These are phyloP conservation scores for Lachnellula suecica DNA, from an alignment of 2,329 filamentous ascomycete species.

Conservation along the genomic window DNA sequence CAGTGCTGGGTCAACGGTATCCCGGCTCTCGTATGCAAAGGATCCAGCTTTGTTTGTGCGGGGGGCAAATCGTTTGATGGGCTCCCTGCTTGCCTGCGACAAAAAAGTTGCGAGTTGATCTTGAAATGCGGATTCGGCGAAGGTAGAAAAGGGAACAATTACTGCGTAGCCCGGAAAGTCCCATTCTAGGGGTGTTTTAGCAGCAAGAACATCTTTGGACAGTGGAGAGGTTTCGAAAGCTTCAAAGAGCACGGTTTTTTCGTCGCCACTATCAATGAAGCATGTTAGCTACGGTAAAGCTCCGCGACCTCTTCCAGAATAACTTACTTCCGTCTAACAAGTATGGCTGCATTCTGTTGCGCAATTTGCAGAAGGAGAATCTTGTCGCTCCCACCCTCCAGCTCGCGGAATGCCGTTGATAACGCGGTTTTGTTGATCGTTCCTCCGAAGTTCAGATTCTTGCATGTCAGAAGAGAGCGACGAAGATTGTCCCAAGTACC, in stretches of 20 bases:
- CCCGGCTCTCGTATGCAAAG: constrained; percentile 51
- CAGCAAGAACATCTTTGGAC: constrained; percentile 50
- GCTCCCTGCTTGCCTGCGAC: constrained; percentile 53
- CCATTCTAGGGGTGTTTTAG: constrained; percentile 53
- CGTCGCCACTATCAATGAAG: constrained; percentile 11
- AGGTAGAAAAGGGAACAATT: constrained; percentile 40
- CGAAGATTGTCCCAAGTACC: constrained; percentile 10
- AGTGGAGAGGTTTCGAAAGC: constrained; percentile 58
- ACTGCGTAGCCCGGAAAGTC: constrained; percentile 58
- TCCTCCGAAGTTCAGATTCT: constrained; percentile 11
- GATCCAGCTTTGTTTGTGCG: constrained; percentile 50
- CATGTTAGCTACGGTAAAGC: neutral
- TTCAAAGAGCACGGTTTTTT: constrained; percentile 49
- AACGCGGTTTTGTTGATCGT: constrained; percentile 26
- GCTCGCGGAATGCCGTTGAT: constrained; percentile 26
- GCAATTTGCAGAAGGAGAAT: constrained; percentile 43
- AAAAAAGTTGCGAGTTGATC: constrained; percentile 50
- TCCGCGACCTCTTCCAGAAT: constrained; percentile 6
- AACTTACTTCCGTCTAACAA: constrained; percentile 39
- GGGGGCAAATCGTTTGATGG: constrained; percentile 52
- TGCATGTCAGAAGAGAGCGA: constrained; percentile 11
- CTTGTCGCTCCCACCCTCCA: constrained; percentile 20
- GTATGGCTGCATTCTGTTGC: constrained; percentile 48
- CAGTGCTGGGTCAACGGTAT: constrained; percentile 55
- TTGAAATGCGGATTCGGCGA: constrained; percentile 44